Conservation (phyloP, 2,329 filamentous ascomycete genomes). For the Colletotrichum eleusines region DNA sequence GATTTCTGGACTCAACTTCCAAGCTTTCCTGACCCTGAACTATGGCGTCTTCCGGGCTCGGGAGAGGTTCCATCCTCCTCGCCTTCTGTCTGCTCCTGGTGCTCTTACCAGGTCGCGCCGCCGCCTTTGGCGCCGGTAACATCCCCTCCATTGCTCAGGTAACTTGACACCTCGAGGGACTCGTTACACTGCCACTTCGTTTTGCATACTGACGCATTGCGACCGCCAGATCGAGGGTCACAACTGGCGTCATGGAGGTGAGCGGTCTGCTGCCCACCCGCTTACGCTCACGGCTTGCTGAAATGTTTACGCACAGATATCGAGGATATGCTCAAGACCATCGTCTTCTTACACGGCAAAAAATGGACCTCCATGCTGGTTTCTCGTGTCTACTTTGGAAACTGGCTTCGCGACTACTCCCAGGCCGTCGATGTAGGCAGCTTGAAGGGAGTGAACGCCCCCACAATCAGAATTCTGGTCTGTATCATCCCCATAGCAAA, state of each 20-base stretch:
- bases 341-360: slow-evolving; percentile 82
- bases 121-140: slow-evolving; percentile 77
- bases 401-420: slow-evolving; percentile 89
- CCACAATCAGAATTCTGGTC: slow-evolving; percentile 81
- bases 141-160: slow-evolving; percentile 73
- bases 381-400: slow-evolving; percentile 85
- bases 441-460: slow-evolving; percentile 81
- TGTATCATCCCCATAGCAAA: slow-evolving; percentile 28
- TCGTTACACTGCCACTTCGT: not conserved
- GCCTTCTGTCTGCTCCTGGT: slow-evolving; percentile 65
- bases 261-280: slow-evolving; percentile 19
- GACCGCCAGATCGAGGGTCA: slow-evolving; percentile 71
- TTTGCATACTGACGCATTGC: slow-evolving; percentile 4
- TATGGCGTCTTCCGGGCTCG: slow-evolving; percentile 62
- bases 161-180: slow-evolving; percentile 29
- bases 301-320: slow-evolving; percentile 66
- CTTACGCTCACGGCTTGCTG: slow-evolving; percentile 11
- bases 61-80: slow-evolving; percentile 65
- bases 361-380: slow-evolving; percentile 87
- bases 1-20: not conserved
- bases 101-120: slow-evolving; percentile 67
- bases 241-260: slow-evolving; percentile 78
- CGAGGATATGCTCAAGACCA: slow-evolving; percentile 82
- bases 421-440: slow-evolving; percentile 86
- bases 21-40: slow-evolving; percentile 25